Base-by-base conservation (phyloP, 805 yeast genomes). In the Metschnikowia baotianmanensis region DNA sequence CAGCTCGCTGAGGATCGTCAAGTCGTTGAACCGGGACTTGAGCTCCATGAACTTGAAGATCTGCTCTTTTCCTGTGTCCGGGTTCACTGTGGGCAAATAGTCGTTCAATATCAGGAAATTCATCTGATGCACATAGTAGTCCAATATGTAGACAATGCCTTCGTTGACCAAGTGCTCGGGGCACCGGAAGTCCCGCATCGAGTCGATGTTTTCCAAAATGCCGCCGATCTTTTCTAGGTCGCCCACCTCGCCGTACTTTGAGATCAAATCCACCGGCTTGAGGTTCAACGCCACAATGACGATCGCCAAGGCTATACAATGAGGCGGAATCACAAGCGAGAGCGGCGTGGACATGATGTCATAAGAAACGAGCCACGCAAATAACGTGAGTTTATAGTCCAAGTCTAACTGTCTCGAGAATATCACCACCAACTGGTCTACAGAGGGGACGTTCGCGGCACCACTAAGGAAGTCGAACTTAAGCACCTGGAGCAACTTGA, bases 401-500 rank as follows among this genome's bases (percentile, higher is more conserved):
- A 80, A 46, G 1, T 62, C 58, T 35, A 73, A 64, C 39, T 65
- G 71, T 55, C 77, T 85, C 31, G 76, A 72, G 47, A 76, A 71
- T 51, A 83, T 82, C 15, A 86, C 72, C 8, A 85, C 69, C 47
- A 79, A 73, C 49, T 77, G 80, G 57, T 87, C 96, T 20, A 79
- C 72, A 6, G 69, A 63, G 25, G 64, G 63, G 12, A 58, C 48
- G 21, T 59, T 53, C 4, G 56, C 51, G 36, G 77, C 78, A 37
- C 79, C 78, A 31, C 77, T 72, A 50, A 95, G 72, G 54, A 87
- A 86, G 59, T 89, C 96, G 56, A 89, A 90, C 17, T 83, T 78
- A 49, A 84, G 76, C 1, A 86, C 72, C 55, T 89, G 96, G 49
- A 90, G 66, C 36, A 89, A 67, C 55, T 78, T 81, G 50, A 82